Evolutionary conservation across 441 rosid genomes (phyloP), one percentile per base, ranked within the genome.

Genomic region (Populus hybrid): DNA sequence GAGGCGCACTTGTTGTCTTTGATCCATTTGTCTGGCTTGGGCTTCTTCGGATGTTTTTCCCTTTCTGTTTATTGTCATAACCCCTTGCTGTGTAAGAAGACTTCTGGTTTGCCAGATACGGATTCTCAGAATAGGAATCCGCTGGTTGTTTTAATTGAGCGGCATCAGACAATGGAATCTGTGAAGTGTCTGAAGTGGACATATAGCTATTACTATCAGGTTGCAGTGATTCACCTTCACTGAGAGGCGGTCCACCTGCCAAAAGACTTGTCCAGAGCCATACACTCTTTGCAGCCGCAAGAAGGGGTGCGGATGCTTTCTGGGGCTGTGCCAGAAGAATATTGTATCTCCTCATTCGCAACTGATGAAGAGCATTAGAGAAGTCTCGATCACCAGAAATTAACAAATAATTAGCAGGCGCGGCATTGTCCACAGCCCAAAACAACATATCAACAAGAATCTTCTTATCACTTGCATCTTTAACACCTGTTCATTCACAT

Each of bases 391-490:
- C 29, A 28, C 29, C 29, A 28, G 29, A 28, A 28, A 28, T 28
- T 28, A 28, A 28, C 29, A 28, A 28, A 28, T 28, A 28, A 28
- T 28, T 28, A 28, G 29, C 29, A 28, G 29, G 29, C 29, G 29
- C 29, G 3, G 29, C 29, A 28, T 28, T 28, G 29, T 28, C 29
- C 29, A 28, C 29, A 28, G 29, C 29, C 29, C 29, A 28, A 28
- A 28, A 28, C 29, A 28, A 3, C 29, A 28, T 28, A 28, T 28
- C 97, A 33, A 96, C 99, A n/a, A 94, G 83, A 82, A 96, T 96
- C 85, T 91, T 95, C 87, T 95, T 95, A 82, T 95, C 99, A 80
- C 99, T 95, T 7, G 99, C 98, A 87, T 95, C 97, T 86, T 89
- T 95, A 42, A 87, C 93, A 69, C 96, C 99, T 93, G 85, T 72